These are phyloP conservation scores for Dalbergia cultrata DNA, from an alignment of 306 rosid species.

Conservation along the genomic window DNA sequence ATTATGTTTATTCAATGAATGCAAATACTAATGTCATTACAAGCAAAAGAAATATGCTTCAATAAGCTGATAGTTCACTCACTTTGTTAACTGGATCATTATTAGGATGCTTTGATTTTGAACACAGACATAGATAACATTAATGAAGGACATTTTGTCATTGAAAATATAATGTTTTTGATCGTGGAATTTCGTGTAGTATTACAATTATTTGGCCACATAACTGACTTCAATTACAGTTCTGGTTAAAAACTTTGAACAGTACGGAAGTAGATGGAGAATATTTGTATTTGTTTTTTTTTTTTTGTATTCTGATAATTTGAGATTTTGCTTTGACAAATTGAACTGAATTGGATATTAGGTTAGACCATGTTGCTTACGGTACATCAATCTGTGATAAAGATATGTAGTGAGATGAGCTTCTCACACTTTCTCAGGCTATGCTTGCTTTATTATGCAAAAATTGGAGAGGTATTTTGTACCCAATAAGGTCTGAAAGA, in stretches of 20 bases:
- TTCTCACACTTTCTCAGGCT: slow-evolving; percentile 20
- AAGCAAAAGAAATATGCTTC: slow-evolving; percentile 38
- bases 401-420: slow-evolving; percentile 36
- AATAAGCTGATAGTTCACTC: slow-evolving; percentile 26
- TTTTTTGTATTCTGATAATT: slow-evolving; percentile 18
- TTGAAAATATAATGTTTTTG: slow-evolving; percentile 24
- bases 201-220: slow-evolving; percentile 13
- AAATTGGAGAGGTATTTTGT: slow-evolving; percentile 22
- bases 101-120: slow-evolving; percentile 14
- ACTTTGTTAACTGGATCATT: slow-evolving; percentile 20
- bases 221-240: slow-evolving; percentile 13
- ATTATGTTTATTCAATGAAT: slow-evolving; percentile 34
- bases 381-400: slow-evolving; percentile 16
- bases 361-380: slow-evolving; percentile 28
- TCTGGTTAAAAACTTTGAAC: not conserved
- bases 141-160: slow-evolving; percentile 11
- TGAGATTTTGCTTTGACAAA: slow-evolving; percentile 1
- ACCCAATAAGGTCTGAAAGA: slow-evolving; percentile 27
- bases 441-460: slow-evolving; percentile 23
- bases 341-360: slow-evolving; percentile 22
- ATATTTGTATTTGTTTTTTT: not conserved
- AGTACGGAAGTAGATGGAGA: slow-evolving; percentile 12
- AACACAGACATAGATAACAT: not conserved
- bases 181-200: slow-evolving; percentile 21
- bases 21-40: slow-evolving; percentile 39